Evolutionary conservation across 441 rosid genomes (phyloP).

Genomic region (Raphanus hybrid): DNA sequence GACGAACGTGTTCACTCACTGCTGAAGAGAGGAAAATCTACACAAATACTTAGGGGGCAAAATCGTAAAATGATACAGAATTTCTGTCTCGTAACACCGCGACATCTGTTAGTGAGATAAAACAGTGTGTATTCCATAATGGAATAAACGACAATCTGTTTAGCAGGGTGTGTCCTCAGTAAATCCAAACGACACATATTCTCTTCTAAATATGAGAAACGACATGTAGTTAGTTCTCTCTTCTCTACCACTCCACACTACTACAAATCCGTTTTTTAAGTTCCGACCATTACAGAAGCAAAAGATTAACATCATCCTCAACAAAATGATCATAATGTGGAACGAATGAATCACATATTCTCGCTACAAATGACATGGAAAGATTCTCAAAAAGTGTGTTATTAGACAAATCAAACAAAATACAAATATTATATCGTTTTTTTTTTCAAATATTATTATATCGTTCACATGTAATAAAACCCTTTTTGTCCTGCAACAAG

Average conservation of each 20-base stretch:
- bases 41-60: slow-evolving; percentile 18
- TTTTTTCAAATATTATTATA: too few relatives aligned
- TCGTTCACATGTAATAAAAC: slow-evolving; percentile 31
- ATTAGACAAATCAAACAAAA: slow-evolving; percentile 35
- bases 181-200: not conserved
- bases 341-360: slow-evolving; percentile 32
- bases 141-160: slow-evolving; percentile 33
- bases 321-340: slow-evolving; percentile 58
- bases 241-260: not conserved
- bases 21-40: not conserved
- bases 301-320: slow-evolving; percentile 19
- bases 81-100: not conserved
- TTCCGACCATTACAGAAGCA: slow-evolving; percentile 19
- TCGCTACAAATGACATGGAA: not conserved
- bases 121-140: slow-evolving; percentile 30
- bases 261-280: not conserved
- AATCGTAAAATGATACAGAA: not conserved
- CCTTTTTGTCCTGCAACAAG: slow-evolving; percentile 27
- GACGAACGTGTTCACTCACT: not conserved
- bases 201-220: slow-evolving; percentile 27
- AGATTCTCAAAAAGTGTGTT: slow-evolving; percentile 7
- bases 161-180: not conserved
- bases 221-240: slow-evolving; percentile 8
- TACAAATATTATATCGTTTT: slow-evolving; percentile 39
- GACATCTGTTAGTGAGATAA: not conserved